These are phyloP conservation scores for Apiotrichum porosum DNA, from an alignment of 1,284 basidiomycete genomes.

Conservation along the genomic window DNA sequence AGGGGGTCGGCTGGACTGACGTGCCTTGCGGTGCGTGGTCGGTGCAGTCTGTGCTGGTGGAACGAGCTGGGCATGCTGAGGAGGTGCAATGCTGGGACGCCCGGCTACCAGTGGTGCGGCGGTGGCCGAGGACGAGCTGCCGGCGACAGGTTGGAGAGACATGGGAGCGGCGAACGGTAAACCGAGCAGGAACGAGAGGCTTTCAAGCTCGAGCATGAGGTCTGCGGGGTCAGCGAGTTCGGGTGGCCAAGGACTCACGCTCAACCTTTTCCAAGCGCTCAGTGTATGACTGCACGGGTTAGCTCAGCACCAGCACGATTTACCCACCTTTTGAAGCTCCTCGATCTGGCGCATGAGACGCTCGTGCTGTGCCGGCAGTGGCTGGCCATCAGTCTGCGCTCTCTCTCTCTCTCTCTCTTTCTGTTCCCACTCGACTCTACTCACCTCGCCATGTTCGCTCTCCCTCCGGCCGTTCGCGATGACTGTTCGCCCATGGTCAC, in stretches of 20 bases:
- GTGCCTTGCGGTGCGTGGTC: constrained; percentile 11
- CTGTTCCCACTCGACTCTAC: no score
- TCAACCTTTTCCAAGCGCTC: constrained; percentile 33
- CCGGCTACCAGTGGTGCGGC: no score
- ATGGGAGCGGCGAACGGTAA: constrained; percentile 33
- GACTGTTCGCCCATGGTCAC: constrained; percentile 33
- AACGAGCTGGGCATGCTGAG: background rate
- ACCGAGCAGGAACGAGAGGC: constrained; percentile 36
- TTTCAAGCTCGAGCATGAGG: constrained; percentile 19
- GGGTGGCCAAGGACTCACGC: constrained; percentile 11
- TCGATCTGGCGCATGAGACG: constrained; percentile 30
- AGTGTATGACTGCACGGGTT: constrained; percentile 32
- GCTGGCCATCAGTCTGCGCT: constrained; percentile 15
- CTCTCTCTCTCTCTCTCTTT: background rate
- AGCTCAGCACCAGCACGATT: background rate
- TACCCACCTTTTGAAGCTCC: constrained; percentile 29
- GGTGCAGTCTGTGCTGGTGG: constrained; percentile 6
- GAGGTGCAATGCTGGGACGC: no score
- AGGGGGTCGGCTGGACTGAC: constrained; percentile 4
- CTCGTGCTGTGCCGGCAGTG: constrained; percentile 36
- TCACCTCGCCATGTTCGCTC: constrained; percentile 30
- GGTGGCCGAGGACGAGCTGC: background rate
- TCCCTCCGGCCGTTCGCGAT: constrained; percentile 26
- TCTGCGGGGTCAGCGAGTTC: constrained; percentile 4
- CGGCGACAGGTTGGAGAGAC: constrained; percentile 24